Percentiles rank a stretch among this genome's conserved stretches.
phyloP scores from a whole-genome alignment of 768 basidiomycete genomes.

The Leccinum pellstonianum region DNA sequence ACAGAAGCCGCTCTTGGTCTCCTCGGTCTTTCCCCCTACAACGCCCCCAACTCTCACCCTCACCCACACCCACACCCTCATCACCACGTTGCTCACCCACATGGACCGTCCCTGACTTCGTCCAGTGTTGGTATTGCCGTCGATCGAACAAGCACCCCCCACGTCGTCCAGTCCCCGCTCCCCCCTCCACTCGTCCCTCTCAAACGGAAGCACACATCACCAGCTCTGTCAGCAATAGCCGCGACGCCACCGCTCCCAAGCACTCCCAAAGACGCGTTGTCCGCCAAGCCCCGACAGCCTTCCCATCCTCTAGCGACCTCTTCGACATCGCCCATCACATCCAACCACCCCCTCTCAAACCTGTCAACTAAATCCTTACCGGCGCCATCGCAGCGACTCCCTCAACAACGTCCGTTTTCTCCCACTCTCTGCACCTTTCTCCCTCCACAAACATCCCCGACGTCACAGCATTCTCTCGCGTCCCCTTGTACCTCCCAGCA shows the following conservation, averaged over 20 bases:
- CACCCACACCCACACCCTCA: constrained; percentile 26
- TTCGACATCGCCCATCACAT: constrained; percentile 14
- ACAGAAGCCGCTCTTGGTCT: constrained; percentile 59
- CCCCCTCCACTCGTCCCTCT: constrained; percentile 37
- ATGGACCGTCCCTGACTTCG: constrained; percentile 31
- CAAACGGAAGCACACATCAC: constrained; percentile 40
- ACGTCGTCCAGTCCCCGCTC: constrained; percentile 22
- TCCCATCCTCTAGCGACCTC: constrained; percentile 21
- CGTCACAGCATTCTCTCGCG: constrained; percentile 13
- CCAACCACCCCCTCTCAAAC: constrained; percentile 8
- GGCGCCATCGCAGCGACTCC: constrained; percentile 9
- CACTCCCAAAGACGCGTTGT: constrained; percentile 5
- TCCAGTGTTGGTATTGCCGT: constrained; percentile 24
- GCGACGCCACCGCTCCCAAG: constrained; percentile 10
- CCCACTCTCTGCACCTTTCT: constrained; percentile 13
- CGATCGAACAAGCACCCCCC: constrained; percentile 22
- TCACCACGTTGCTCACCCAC: constrained; percentile 25
- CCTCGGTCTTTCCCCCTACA: constrained; percentile 46
- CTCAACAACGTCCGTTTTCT: constrained; percentile 21
- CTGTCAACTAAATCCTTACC: constrained; percentile 18
- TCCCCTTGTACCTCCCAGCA: constrained; percentile 26
- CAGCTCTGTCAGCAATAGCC: constrained; percentile 15
- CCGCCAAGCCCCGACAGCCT: constrained; percentile 17
- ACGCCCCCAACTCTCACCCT: constrained; percentile 30
- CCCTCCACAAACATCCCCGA: constrained; percentile 16